Conservation (phyloP, 1,284 basidiomycete species). For the Microbotryum scabiosae region DNA sequence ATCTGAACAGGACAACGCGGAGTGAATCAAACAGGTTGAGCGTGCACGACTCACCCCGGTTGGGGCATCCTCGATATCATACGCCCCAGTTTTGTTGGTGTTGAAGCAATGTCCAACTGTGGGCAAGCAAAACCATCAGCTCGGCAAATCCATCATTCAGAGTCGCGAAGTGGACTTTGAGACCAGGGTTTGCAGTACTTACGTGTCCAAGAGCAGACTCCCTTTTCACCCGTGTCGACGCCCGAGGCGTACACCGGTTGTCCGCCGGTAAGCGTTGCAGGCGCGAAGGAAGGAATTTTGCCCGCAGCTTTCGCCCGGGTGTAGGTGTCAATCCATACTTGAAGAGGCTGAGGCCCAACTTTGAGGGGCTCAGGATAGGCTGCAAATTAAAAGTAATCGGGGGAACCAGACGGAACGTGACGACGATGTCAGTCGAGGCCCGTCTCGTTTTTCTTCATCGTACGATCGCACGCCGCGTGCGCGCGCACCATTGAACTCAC, state of each 20-base stretch:
- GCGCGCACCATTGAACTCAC: too few relatives aligned
- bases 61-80: constrained; percentile 15
- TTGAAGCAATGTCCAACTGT: constrained; percentile 9
- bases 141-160: neutral
- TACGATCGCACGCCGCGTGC: too few relatives aligned
- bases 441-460: too few relatives aligned
- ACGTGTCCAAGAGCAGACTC: neutral
- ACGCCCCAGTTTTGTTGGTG: neutral
- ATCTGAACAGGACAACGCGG: too few relatives aligned
- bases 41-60: neutral
- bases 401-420: too few relatives aligned
- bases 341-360: too few relatives aligned
- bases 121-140: neutral
- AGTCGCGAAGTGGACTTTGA: too few relatives aligned
- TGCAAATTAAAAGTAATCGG: too few relatives aligned
- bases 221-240: neutral
- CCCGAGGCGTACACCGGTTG: neutral
- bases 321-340: constrained; percentile 16
- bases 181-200: too few relatives aligned
- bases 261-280: constrained; percentile 4
- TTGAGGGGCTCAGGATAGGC: too few relatives aligned
- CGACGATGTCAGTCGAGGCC: too few relatives aligned
- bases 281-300: constrained; percentile 17
- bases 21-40: too few relatives aligned
- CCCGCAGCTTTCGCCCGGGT: constrained; percentile 15